A percentile compares a stretch with the other conserved stretches of the same genome.
Conservation (phyloP, 192 early-diverging fungal genomes). For the Cladochytrium replicatum region DNA sequence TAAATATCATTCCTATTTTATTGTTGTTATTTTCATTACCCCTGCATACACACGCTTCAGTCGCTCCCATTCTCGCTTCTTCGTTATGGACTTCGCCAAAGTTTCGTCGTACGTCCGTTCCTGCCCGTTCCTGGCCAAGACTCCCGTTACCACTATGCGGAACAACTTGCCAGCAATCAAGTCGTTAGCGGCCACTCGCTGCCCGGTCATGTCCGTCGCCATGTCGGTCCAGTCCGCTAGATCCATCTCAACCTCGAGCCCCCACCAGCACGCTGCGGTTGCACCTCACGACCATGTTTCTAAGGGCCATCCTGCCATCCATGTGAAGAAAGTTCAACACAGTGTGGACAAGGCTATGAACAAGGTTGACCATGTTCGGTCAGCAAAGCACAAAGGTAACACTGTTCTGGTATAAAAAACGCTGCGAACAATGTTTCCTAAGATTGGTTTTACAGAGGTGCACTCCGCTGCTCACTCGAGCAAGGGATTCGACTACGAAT, state of each 20-base stretch:
- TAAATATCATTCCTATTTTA: no score
- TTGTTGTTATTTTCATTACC: no score
- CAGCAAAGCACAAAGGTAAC: no score
- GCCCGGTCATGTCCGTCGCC: constrained; percentile 75
- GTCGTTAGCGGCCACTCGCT: constrained; percentile 51
- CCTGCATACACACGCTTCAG: no score
- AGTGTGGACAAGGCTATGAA: no score
- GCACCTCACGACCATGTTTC: constrained; percentile 25
- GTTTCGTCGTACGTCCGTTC: no score
- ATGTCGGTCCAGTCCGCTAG: constrained; percentile 46
- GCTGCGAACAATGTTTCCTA: constrained; percentile 19
- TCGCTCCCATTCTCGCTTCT: no score
- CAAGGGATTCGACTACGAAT: constrained; percentile 81
- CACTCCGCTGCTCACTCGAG: no score
- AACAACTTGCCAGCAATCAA: constrained; percentile 33
- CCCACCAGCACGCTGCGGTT: constrained; percentile 19
- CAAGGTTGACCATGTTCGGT: no score
- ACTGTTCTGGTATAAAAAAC: constrained; percentile 18
- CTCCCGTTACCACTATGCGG: constrained; percentile 44
- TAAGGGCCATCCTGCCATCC: constrained; percentile 19
- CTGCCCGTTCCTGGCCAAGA: constrained; percentile 51
- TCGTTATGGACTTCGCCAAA: no score
- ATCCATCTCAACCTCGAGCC: constrained; percentile 26
- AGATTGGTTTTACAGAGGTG: constrained; percentile 21
- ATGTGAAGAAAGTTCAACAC: no score